Conservation (phyloP, 768 basidiomycete genomes). For the Rhodocollybia butyracea region DNA sequence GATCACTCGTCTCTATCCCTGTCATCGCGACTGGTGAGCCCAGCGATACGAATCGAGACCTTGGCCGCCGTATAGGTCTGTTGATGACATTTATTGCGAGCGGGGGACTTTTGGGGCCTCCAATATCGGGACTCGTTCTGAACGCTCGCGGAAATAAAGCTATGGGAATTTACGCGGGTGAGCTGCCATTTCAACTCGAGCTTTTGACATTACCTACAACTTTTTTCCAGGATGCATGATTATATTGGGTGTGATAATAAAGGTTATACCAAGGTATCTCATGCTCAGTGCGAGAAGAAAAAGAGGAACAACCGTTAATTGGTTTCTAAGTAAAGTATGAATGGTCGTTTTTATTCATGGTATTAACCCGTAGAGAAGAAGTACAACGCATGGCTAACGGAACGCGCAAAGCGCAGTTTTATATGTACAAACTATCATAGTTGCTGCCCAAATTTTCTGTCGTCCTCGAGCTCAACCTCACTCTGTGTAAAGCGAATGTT, state of each 20-base stretch:
- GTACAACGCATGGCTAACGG: too few relatives aligned
- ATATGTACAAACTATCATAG: too few relatives aligned
- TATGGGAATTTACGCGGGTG: slow-evolving; percentile 34
- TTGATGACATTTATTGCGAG: slow-evolving; percentile 30
- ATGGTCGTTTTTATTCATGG: too few relatives aligned
- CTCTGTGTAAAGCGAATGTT: not conserved
- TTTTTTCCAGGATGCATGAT: not conserved
- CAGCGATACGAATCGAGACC: slow-evolving; percentile 20
- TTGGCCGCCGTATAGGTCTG: slow-evolving; percentile 35
- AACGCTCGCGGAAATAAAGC: slow-evolving; percentile 22
- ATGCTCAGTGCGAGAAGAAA: not conserved
- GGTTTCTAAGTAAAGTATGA: not conserved
- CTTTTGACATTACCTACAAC: not conserved
- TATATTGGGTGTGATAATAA: not conserved
- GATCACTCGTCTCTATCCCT: slow-evolving; percentile 27
- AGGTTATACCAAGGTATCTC: slow-evolving; percentile 1
- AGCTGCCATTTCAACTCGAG: not conserved
- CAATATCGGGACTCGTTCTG: slow-evolving; percentile 38
- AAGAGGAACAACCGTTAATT: not conserved
- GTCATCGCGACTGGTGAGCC: slow-evolving; percentile 17
- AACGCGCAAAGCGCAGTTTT: too few relatives aligned
- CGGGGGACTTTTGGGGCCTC: slow-evolving; percentile 37
- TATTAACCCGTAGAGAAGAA: too few relatives aligned
- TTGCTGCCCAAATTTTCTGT: not conserved
- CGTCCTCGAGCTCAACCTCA: not conserved